Evolutionary conservation across 495 filamentous ascomycete species (phyloP), one percentile per base, ranked within the genome.

Genomic region (Viridothelium virens): DNA sequence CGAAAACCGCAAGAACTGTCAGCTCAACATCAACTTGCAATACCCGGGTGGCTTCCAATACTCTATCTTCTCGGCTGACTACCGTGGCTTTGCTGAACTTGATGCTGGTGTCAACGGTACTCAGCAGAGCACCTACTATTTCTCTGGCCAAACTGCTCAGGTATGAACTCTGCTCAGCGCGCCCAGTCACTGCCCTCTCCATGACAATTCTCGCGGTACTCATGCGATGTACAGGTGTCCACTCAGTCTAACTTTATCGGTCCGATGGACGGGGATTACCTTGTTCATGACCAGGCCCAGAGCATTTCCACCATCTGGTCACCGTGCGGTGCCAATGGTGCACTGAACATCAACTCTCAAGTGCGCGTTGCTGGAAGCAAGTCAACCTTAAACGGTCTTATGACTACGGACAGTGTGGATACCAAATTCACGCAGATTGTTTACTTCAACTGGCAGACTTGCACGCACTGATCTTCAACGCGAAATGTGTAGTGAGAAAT

Each of bases 11-110:
- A 77, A 78, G 74, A 82, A 84, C 74, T 84, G 81, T 75, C 78
- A 82, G 69, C 72, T 84, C 61, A 80, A 79, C 72, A 70, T 82
- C 65, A 76, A 81, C 71, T 70, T 84, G 65, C 68, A 74, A 56
- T 84, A 82, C 70, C 81, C 81, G 33, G 71, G 71, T 31, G 81
- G 81, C 61, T 84, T 79, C 74, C 79, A 82, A 71, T 82, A 81
- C 74, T 80, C 77, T 50, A 69, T 84, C 71, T 78, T 82, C 73
- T 78, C 75, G 66, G 80, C 81, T 64, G 75, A 80, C 63, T 83
- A 82, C 72, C 78, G 79, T 69, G 81, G 81, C 66, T 81, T 81
- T 69, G 78, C 77, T 62, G 65, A 71, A 61, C 65, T 84, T 62
- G 74, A 77, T 36, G 61, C 63, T 39, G 79, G 78, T 34, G 77